Conservation (phyloP, 2,329 filamentous ascomycete genomes). For the Sarocladium oryzae region DNA sequence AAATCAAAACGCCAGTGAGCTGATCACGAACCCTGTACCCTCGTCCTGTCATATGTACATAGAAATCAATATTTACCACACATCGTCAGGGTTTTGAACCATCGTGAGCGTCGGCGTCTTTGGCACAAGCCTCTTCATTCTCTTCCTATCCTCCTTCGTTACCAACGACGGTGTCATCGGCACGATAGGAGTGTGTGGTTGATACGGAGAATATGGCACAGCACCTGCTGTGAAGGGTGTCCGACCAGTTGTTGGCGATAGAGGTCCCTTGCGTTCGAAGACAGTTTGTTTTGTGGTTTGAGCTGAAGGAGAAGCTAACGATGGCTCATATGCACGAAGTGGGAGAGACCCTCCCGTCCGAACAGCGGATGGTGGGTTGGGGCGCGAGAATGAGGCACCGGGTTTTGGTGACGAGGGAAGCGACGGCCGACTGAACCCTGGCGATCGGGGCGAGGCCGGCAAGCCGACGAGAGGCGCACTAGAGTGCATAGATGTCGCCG, state of each 20-base stretch:
- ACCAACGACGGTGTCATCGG: constrained; percentile 72
- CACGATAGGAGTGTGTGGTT: constrained; percentile 69
- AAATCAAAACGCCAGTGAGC: constrained; percentile 1
- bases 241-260: constrained; percentile 50
- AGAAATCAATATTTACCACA: constrained; percentile 44
- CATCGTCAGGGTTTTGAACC: constrained; percentile 55
- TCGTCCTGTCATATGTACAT: neutral
- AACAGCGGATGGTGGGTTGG: constrained; percentile 46
- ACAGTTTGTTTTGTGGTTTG: constrained; percentile 58
- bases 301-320: constrained; percentile 43
- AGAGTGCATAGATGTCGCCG: constrained; percentile 45
- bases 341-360: constrained; percentile 52
- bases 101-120: constrained; percentile 57
- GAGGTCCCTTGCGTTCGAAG: constrained; percentile 48
- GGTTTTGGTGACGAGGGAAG: constrained; percentile 47
- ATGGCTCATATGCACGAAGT: constrained; percentile 55
- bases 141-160: constrained; percentile 63
- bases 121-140: constrained; percentile 56
- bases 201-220: constrained; percentile 71
- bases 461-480: constrained; percentile 42
- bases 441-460: neutral
- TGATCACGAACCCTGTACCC: neutral
- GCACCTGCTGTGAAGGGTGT: constrained; percentile 57
- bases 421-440: neutral
- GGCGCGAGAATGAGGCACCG: constrained; percentile 40